Base-by-base conservation (phyloP, 495 filamentous ascomycete genomes). In the Lepidopterella palustris region DNA sequence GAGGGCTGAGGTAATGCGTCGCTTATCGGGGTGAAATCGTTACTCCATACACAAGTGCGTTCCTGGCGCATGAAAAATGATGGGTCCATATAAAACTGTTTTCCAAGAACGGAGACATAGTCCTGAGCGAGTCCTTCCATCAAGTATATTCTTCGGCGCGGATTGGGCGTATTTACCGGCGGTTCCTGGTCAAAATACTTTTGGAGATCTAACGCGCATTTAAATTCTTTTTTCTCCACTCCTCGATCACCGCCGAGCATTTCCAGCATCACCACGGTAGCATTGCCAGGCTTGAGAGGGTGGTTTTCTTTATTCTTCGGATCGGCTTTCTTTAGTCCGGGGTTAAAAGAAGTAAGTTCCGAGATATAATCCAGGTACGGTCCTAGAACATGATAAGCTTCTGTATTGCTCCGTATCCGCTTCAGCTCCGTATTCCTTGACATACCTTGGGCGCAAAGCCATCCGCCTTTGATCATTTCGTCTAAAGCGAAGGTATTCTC, bases 71-170 rank as follows among this genome's bases (percentile, higher is more conserved):
- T 50, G 27, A 62, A 66, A 52, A 66, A 66, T 1, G 55, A 35
- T 20, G 63, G 63, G 15, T 66, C 56, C 63, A 66, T 66, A 26
- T 56, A 66, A 35, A 66, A 66, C 31, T 66, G 63, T 24, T 53
- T 49, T 1, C 63, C 63, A 0, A 66, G 35, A 11, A 60, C 51
- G 18, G 60, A 39, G 18, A 66, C 49, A 52, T 57, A 66, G 32
- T 66, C 63, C 25, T 60, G 49, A 3, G 63, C 63, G 1, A 66
- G 57, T 5, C 63, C 63, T 53, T 66, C 63, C 59, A 66, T 60
- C 25, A 66, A 56, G 32, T 66, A 66, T 4, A 66, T 58, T 3
- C 63, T 20, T 45, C 56, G 45, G 13, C 29, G 24, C 3, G 39
- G 18, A 25, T 13, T 27, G 20, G 5, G 13, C 8, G 23, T 24